phyloP scores from a whole-genome alignment of 2,329 filamentous ascomycete genomes.

The Colletotrichum paranaense region DNA sequence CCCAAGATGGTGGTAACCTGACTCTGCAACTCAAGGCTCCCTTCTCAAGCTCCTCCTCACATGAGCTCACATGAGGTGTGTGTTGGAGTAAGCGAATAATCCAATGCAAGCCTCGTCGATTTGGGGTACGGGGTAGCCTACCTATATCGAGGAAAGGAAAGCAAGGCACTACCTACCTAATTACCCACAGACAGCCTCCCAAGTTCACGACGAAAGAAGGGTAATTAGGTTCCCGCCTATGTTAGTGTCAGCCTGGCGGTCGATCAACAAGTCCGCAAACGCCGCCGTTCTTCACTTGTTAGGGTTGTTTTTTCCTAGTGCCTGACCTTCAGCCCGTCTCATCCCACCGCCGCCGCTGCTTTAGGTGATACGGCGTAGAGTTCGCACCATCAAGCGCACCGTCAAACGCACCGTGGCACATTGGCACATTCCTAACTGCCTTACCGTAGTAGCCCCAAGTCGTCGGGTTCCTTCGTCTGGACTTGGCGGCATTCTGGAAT shows the following conservation, averaged over 20 bases:
- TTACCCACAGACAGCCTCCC: neutral
- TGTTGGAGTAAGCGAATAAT: neutral
- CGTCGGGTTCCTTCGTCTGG: neutral
- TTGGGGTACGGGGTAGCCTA: slow-evolving; percentile 2
- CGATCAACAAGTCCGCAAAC: slow-evolving; percentile 29
- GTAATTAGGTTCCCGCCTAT: neutral
- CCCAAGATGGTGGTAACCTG: neutral
- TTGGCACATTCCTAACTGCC: neutral
- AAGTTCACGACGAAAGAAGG: neutral
- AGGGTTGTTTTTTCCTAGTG: neutral
- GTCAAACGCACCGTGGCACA: neutral
- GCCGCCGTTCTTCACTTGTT: slow-evolving; percentile 12
- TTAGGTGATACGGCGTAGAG: neutral
- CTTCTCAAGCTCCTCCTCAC: neutral
- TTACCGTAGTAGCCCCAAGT: neutral
- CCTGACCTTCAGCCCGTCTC: slow-evolving; percentile 4
- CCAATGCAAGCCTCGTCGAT: slow-evolving; percentile 24
- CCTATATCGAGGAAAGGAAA: neutral
- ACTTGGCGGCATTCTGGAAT: slow-evolving; percentile 18
- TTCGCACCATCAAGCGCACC: neutral
- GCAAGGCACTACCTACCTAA: neutral
- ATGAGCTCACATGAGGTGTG: neutral
- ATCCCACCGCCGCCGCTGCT: neutral
- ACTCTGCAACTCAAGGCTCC: neutral
- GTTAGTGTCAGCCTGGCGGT: neutral